Evolutionary conservation across 371 early-diverging fungal species (phyloP).

Genomic region (Apophysomyces sp.): DNA sequence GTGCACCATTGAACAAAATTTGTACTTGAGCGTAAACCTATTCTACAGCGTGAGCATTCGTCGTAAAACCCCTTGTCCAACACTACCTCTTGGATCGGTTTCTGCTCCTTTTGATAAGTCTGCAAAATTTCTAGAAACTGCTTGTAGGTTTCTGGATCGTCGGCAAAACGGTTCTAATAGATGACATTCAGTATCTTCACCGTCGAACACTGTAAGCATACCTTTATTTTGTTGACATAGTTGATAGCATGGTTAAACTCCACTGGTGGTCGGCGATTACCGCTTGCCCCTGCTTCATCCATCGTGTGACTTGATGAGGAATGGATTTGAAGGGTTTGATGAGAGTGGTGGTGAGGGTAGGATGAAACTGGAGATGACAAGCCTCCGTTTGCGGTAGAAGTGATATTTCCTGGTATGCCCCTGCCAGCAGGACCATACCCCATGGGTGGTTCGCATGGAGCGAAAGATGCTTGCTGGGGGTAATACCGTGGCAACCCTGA

Average conservation of each 20-base stretch:
- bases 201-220: slow-evolving; percentile 36
- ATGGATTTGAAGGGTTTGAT: not conserved
- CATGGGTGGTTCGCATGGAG: not conserved
- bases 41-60: not conserved
- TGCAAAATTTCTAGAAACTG: slow-evolving; percentile 91
- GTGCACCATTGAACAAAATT: slow-evolving; percentile 72
- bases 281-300: slow-evolving; percentile 12
- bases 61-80: not conserved
- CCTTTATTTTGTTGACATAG: slow-evolving; percentile 97
- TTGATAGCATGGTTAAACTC: slow-evolving; percentile 95
- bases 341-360: not conserved
- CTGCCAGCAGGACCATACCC: not conserved
- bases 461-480: not conserved
- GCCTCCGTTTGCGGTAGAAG: not conserved
- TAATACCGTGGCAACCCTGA: not conserved
- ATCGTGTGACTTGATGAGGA: not conserved
- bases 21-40: slow-evolving; percentile 78
- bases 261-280: slow-evolving; percentile 51
- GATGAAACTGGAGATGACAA: not conserved
- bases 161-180: slow-evolving; percentile 74
- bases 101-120: slow-evolving; percentile 88
- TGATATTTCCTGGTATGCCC: not conserved
- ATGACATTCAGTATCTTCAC: not conserved
- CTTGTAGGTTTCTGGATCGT: slow-evolving; percentile 89
- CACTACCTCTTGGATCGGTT: slow-evolving; percentile 80